phyloP scores from a whole-genome alignment of 108 stramenopile genomes.

The Bacterosira constricta region DNA sequence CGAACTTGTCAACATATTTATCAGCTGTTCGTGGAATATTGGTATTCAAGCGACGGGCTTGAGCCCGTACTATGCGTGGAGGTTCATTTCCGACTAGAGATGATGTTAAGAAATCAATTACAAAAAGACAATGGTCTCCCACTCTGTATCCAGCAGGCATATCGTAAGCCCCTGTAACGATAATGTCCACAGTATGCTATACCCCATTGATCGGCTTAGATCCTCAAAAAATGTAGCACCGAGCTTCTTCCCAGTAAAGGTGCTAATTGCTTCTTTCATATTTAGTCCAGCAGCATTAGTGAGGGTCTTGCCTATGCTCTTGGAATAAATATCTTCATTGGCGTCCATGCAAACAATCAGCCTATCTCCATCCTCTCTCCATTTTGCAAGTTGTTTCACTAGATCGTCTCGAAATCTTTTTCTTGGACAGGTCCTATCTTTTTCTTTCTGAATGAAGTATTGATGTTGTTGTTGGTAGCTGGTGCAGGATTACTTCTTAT shows the following conservation, averaged over 20 bases:
- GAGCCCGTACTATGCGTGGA: background rate
- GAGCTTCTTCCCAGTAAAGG: background rate
- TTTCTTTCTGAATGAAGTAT: background rate
- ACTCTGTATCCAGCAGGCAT: constrained; percentile 4
- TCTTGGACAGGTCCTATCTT: background rate
- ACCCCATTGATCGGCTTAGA: background rate
- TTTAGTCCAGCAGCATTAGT: background rate
- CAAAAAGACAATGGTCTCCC: constrained; percentile 10
- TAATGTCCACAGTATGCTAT: background rate
- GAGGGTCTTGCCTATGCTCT: background rate
- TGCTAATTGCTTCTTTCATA: background rate
- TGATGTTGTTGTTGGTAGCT: background rate
- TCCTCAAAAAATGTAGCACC: constrained; percentile 3
- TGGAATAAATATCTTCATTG: background rate
- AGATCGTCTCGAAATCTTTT: background rate
- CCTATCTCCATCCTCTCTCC: background rate
- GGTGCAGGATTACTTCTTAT: background rate
- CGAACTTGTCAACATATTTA: background rate
- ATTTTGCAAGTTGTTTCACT: background rate
- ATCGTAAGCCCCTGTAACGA: background rate
- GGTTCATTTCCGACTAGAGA: background rate
- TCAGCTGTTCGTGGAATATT: background rate
- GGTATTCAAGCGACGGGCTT: background rate
- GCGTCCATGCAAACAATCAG: constrained; percentile 4
- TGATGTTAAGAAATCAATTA: background rate